Evolutionary conservation across 2,329 filamentous ascomycete species (phyloP).

Genomic region (Sclerotinia spermophila): DNA sequence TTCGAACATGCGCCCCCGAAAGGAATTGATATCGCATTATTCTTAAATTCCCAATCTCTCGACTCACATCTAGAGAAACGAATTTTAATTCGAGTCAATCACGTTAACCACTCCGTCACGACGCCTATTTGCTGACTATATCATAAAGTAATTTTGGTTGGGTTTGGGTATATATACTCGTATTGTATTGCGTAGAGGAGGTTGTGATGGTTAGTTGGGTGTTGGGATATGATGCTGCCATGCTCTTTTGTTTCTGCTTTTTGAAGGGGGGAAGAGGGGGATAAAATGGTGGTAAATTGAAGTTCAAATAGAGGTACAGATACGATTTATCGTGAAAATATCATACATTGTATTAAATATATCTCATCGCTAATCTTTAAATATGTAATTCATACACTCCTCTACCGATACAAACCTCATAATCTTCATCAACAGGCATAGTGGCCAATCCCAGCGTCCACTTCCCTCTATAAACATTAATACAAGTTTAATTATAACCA

Average conservation of each 20-base stretch:
- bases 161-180: not conserved
- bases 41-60: not conserved
- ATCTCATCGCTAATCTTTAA: not conserved
- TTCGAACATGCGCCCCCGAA: slow-evolving; percentile 6
- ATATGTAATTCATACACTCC: not conserved
- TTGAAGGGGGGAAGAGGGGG: not conserved
- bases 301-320: not conserved
- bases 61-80: accelerated
- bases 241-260: not conserved
- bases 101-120: slow-evolving; percentile 9
- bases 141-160: not conserved
- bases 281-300: not conserved
- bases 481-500: not conserved
- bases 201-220: not conserved
- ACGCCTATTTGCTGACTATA: not conserved
- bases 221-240: not conserved
- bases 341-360: not conserved
- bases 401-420: not conserved
- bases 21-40: not conserved
- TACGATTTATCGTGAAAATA: not conserved
- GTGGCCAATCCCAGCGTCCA: not conserved
- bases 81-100: not conserved
- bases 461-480: not conserved
- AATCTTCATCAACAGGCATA: not conserved
- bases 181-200: not conserved